phyloP scores from a whole-genome alignment of 768 basidiomycete species.

The Clitopilus hobsonii region DNA sequence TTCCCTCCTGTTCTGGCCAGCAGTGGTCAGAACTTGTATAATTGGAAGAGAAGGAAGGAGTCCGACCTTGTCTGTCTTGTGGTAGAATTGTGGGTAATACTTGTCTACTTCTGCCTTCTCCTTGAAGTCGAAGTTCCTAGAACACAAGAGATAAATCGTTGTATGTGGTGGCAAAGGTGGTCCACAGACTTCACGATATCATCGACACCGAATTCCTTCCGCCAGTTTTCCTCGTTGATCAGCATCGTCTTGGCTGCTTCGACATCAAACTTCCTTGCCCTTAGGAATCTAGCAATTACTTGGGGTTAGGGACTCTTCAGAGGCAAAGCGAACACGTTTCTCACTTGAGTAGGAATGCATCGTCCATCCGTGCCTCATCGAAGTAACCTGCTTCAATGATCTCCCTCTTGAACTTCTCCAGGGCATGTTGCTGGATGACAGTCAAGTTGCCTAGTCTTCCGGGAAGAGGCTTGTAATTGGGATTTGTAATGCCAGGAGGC shows the following conservation, averaged over 20 bases:
- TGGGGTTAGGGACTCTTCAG: not conserved
- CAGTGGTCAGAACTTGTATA: not conserved
- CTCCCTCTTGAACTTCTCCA: constrained; percentile 64
- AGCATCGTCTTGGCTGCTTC: constrained; percentile 82
- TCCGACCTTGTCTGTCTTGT: constrained; percentile 87
- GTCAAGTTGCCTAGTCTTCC: constrained; percentile 76
- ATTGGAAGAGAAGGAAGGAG: not conserved
- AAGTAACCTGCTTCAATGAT: constrained; percentile 57
- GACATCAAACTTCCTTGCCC: constrained; percentile 92
- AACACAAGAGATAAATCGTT: constrained; percentile 3
- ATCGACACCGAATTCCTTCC: constrained; percentile 79
- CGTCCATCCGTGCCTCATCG: constrained; percentile 63
- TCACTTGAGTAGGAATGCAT: constrained; percentile 60
- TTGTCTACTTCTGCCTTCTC: constrained; percentile 83
- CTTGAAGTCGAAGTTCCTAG: constrained; percentile 82
- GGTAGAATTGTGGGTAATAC: constrained; percentile 95
- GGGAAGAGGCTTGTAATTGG: constrained; percentile 59
- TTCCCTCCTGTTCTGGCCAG: constrained; percentile 83
- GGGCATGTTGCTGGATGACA: constrained; percentile 51
- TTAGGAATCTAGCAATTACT: constrained; percentile 60
- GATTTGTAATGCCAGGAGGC: constrained; percentile 57
- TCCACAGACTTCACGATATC: constrained; percentile 58
- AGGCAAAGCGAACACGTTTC: constrained; percentile 9
- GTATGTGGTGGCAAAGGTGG: not conserved
- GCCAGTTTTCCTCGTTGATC: constrained; percentile 79